Conservation (phyloP, 192 early-diverging fungal species). For the Backusella morwellensis region DNA sequence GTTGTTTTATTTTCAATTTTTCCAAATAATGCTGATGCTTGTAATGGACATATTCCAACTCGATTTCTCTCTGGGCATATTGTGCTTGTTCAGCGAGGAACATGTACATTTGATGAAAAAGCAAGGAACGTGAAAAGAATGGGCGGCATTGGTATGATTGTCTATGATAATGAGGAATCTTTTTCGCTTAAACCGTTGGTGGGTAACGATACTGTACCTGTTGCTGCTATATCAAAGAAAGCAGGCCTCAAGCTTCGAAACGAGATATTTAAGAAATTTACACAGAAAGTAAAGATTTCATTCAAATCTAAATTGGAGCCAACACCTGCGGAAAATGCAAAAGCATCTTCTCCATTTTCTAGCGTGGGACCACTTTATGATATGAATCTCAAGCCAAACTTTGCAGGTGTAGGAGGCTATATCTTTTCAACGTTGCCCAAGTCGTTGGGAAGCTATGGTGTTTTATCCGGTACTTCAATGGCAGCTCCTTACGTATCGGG, state of each 20-base stretch:
- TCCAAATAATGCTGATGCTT: constrained; percentile 38
- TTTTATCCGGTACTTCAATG: constrained; percentile 59
- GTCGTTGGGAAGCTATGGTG: constrained; percentile 39
- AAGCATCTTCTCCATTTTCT: constrained; percentile 68
- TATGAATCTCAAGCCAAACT: constrained; percentile 53
- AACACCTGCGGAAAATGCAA: constrained; percentile 45
- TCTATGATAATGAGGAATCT: constrained; percentile 52
- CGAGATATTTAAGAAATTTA: constrained; percentile 29
- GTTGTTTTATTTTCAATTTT: background rate
- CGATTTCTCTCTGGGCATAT: constrained; percentile 46
- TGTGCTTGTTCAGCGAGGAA: constrained; percentile 65
- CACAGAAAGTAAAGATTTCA: constrained; percentile 10
- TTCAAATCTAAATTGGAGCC: constrained; percentile 47
- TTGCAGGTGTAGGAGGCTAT: constrained; percentile 49
- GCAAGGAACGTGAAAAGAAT: constrained; percentile 46
- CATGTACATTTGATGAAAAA: constrained; percentile 70
- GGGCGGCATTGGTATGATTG: constrained; percentile 62
- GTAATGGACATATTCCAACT: constrained; percentile 38
- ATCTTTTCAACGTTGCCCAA: constrained; percentile 53
- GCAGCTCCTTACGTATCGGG: constrained; percentile 58
- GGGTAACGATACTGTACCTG: constrained; percentile 45
- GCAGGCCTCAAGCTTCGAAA: constrained; percentile 47
- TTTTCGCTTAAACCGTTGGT: constrained; percentile 18
- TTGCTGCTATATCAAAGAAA: constrained; percentile 49
- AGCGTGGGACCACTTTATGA: constrained; percentile 72